These are phyloP conservation scores for Fimicolochytrium jonesii DNA, from an alignment of 192 early-diverging fungal species.

Conservation along the genomic window DNA sequence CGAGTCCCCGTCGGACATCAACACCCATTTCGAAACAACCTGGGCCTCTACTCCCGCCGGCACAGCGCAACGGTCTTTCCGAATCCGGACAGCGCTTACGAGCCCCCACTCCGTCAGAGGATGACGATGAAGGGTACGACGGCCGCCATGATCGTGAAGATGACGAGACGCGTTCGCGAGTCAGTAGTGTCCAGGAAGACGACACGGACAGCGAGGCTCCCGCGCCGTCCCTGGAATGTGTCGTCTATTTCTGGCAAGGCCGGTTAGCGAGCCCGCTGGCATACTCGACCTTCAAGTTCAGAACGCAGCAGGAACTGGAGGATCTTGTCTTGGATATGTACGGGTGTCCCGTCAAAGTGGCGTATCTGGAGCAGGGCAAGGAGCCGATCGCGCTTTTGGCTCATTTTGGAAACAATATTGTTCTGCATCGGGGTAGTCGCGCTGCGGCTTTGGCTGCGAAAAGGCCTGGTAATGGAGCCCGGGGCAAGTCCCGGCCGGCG, in stretches of 20 bases:
- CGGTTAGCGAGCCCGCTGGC: constrained; percentile 27
- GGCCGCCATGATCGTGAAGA: constrained; percentile 11
- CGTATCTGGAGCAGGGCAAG: constrained; percentile 37
- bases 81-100: neutral
- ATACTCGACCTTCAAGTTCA: constrained; percentile 45
- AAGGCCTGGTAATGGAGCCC: neutral
- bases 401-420: constrained; percentile 40
- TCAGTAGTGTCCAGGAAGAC: too few relatives aligned
- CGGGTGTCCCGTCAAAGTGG: constrained; percentile 34
- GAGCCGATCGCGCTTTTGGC: constrained; percentile 50
- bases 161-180: too few relatives aligned
- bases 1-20: too few relatives aligned
- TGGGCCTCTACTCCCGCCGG: too few relatives aligned
- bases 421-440: constrained; percentile 41
- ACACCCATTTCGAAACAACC: too few relatives aligned
- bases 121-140: too few relatives aligned
- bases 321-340: constrained; percentile 42
- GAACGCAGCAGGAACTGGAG: constrained; percentile 46
- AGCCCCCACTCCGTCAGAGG: constrained; percentile 7
- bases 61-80: too few relatives aligned
- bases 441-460: neutral
- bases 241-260: constrained; percentile 57
- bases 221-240: constrained; percentile 37
- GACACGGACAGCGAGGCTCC: neutral
- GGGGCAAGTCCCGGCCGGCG: neutral